phyloP scores from a whole-genome alignment of 768 basidiomycete species.

The Lyophyllum atratum region DNA sequence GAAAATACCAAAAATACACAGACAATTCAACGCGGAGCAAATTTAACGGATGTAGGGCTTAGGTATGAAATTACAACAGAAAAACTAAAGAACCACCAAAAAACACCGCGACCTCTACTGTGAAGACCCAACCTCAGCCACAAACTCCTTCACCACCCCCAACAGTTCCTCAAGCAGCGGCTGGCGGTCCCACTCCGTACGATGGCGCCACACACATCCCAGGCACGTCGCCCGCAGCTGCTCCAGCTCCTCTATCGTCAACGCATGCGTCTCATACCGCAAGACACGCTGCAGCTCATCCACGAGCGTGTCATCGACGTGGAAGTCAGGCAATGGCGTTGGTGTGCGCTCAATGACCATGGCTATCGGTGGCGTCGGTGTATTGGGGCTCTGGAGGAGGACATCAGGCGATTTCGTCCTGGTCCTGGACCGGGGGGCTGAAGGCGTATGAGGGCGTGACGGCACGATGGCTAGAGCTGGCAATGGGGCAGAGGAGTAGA shows the following conservation, averaged over 20 bases:
- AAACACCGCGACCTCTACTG: constrained; percentile 9
- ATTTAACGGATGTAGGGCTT: too few relatives aligned
- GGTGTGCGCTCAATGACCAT: constrained; percentile 63
- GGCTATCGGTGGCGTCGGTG: constrained; percentile 28
- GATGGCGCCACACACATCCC: constrained; percentile 77
- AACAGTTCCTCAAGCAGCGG: constrained; percentile 60
- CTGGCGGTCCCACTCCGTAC: constrained; percentile 83
- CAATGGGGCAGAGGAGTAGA: constrained; percentile 11
- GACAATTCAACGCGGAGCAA: too few relatives aligned
- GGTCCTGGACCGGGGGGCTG: constrained; percentile 4
- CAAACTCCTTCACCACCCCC: constrained; percentile 60
- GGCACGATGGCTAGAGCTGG: constrained; percentile 17
- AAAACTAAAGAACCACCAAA: background rate
- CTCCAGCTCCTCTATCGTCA: constrained; percentile 90
- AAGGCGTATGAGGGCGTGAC: constrained; percentile 24
- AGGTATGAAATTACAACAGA: too few relatives aligned
- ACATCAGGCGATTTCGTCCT: constrained; percentile 21
- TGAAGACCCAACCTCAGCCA: constrained; percentile 53
- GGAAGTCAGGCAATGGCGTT: constrained; percentile 79
- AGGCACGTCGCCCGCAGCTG: constrained; percentile 88
- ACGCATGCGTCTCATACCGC: constrained; percentile 49
- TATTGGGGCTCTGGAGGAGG: background rate
- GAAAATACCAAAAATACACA: too few relatives aligned
- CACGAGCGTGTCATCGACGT: constrained; percentile 55
- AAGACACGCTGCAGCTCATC: constrained; percentile 50